Evolutionary conservation across 1,139 yeast species (phyloP), one percentile per base, ranked within the genome.

Genomic region (Blastobotrys ciferrii): DNA sequence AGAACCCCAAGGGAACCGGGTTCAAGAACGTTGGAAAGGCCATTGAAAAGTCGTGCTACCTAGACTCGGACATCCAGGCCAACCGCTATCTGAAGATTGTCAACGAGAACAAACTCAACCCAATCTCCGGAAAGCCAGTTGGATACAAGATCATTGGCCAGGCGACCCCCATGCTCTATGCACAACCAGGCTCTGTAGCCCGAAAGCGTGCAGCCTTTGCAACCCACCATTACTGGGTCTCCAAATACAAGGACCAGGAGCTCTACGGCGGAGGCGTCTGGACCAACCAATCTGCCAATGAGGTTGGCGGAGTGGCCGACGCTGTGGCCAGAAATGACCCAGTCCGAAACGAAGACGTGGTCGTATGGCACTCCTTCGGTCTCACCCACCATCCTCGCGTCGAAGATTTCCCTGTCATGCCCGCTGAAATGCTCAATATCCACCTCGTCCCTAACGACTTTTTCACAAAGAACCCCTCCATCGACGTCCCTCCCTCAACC

Each of bases 371-470:
- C 59, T 86, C 95, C 45, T 69, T 87, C 65, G 94, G 91, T 30
- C 78, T 87, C 72, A 87, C 95, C 20, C 96, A 87, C 66, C 80
- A 87, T 62, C 95, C 95, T 59, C 79, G 91, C 62, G 84, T 84
- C 32, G 96, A 87, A 72, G 95, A 87, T 69, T 87, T 86, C 85
- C 95, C 95, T 47, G 94, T 87, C 53, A 87, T 87, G 96, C 94
- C 95, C 38, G 86, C 82, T 51, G 95, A 87, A 72, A 80, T 80
- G 59, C 72, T 78, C 67, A 83, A 77, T 65, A 81, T 87, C 58
- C 77, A 80, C 54, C 75, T 87, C 54, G 75, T 77, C 46, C 96
- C 96, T 46, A 72, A 77, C 61, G 87, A 87, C 54, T 87, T 87
- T 80, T 87, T 86, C 67, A 81, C 81, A 58, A 81, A 72, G 66